Conservation (phyloP, 352 stramenopile species). For the Phytophthora sojae region DNA sequence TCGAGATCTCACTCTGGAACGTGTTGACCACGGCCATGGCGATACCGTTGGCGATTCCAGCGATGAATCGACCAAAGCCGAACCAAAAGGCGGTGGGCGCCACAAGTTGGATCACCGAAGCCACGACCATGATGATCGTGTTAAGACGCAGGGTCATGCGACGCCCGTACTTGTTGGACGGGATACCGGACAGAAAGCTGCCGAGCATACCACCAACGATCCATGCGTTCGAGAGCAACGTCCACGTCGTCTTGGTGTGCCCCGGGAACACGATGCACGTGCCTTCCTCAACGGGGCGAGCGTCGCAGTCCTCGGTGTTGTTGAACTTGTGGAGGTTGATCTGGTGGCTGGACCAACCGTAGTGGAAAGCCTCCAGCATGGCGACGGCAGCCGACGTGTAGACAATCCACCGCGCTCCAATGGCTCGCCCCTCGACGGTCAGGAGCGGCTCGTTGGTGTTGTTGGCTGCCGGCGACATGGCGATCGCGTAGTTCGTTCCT, state of each 20-base stretch:
- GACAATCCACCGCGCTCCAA: conserved; percentile 33
- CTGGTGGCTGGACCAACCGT: conserved; percentile 60
- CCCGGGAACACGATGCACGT: conserved; percentile 71
- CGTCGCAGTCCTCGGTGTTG: conserved; percentile 48
- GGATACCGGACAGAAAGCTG: conserved; percentile 38
- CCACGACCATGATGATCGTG: conserved; percentile 45
- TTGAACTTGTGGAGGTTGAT: conserved; percentile 62
- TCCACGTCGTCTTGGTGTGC: conserved; percentile 58
- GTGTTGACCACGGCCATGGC: conserved; percentile 42
- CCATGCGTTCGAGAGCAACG: conserved; percentile 57
- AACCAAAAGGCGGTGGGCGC: conserved; percentile 33
- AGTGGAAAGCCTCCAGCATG: conserved; percentile 55
- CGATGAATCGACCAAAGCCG: conserved; percentile 40
- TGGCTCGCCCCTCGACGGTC: conserved; percentile 9
- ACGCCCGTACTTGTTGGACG: conserved; percentile 56
- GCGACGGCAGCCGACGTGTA: conserved; percentile 47
- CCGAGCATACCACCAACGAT: conserved; percentile 65
- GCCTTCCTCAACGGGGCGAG: conserved; percentile 39
- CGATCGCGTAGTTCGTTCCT: conserved; percentile 2
- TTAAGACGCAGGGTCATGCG: conserved; percentile 42
- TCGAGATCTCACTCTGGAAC: conserved; percentile 56
- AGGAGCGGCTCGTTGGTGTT: conserved; percentile 1
- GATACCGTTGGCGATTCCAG: conserved; percentile 47
- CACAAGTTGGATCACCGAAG: conserved; percentile 34
- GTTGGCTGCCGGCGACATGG: neutral